Base-by-base conservation (phyloP, 177 flowering plant genomes). In the Vitis hybrid region DNA sequence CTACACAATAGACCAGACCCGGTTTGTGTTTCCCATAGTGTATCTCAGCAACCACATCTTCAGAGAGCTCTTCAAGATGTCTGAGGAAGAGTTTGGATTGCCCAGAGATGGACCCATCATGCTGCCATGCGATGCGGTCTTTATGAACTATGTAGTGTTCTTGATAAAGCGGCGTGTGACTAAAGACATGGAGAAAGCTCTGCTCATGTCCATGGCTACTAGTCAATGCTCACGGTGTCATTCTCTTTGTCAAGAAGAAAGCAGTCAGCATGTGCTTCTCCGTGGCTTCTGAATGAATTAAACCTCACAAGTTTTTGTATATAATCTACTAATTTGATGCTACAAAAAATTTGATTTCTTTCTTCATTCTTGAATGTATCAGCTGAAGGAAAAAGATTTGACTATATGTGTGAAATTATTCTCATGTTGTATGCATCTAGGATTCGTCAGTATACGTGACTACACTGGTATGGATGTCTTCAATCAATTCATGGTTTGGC, bases 61-160 rank as follows among this genome's bases (percentile, higher is more conserved):
- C 9, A 57, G 66, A 30, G 62, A 78, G 66, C 77, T 78, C 8
- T 46, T 75, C 14, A 56, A 15, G 49, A 75, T 75, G 70, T 70
- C 78, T 15, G 78, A 80, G 32, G 81, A 75, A 2, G 81, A 77
- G 66, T 80, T 77, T 64, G 81, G 85, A n/a, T 11, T 71, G 13
- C 67, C 79, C 1, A 50, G 62, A 1, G 9, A 70, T 14, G 79
- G 79, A 11, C 81, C 81, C 0, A 72, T 80, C 35, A 77, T 49
- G 10, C 60, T 83, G 62, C 82, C 79, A 1, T 76, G 80, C 68
- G 82, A 77, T 48, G 61, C 78, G 3, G 21, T 13, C 0, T 49
- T 78, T 15, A 52, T 79, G 72, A 60, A 70, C 48, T 73, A 82
- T 64, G 64, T 71, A 27, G 18, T 77, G 6, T 61, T 67, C 14